Percentiles rank a stretch among this genome's conserved stretches.
phyloP scores from a whole-genome alignment of 345 rosid species.

The Punica granatum region DNA sequence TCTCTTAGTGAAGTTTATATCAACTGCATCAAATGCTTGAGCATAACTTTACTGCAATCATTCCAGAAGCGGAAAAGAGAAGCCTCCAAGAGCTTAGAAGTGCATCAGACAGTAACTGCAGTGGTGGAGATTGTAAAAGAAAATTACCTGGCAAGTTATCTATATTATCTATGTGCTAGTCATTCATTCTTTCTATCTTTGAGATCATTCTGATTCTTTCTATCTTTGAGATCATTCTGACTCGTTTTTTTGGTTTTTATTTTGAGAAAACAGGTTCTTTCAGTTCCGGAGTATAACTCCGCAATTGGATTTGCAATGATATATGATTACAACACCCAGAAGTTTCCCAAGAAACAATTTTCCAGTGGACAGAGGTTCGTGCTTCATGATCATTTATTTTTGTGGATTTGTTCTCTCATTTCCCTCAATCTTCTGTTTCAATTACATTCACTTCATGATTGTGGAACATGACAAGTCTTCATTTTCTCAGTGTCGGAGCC shows the following conservation, averaged over 20 bases:
- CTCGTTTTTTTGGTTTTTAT: neutral
- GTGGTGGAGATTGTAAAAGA: conserved; percentile 94
- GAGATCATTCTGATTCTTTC: neutral
- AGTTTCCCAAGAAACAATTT: conserved; percentile 52
- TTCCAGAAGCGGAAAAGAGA: conserved; percentile 75
- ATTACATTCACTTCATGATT: neutral
- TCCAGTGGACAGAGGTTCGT: conserved; percentile 68
- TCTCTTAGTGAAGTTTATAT: neutral
- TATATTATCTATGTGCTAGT: neutral
- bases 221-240: neutral
- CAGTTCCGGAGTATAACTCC: conserved; percentile 64
- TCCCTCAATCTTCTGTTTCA: neutral
- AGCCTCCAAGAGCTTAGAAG: conserved; percentile 48
- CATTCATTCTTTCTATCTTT: neutral
- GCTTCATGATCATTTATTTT: conserved; percentile 3
- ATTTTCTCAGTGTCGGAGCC: conserved; percentile 55
- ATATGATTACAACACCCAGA: conserved; percentile 85
- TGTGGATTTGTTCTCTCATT: conserved; percentile 1
- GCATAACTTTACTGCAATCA: conserved; percentile 10
- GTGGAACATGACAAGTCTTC: conserved; percentile 10
- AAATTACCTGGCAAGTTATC: conserved; percentile 71
- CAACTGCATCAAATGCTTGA: neutral
- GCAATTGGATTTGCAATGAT: conserved; percentile 77
- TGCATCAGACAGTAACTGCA: conserved; percentile 69
- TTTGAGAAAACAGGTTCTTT: conserved; percentile 56